Conservation (phyloP, 1,284 basidiomycete genomes). For the Apiotrichum domesticum region DNA sequence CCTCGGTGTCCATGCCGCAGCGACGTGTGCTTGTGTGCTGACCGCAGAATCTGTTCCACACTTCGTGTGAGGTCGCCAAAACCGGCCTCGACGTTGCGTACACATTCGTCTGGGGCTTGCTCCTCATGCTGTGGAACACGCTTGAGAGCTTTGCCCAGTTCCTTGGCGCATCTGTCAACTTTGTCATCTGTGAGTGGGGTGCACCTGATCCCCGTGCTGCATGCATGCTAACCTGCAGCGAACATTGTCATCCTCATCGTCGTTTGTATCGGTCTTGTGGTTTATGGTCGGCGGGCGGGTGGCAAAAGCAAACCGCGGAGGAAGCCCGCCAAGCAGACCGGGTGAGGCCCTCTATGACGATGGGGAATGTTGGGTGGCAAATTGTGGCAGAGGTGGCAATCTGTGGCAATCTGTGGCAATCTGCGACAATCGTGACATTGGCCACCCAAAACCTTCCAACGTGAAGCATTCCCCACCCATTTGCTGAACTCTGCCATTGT, state of each 20-base stretch:
- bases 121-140: constrained; percentile 24
- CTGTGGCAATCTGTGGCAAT: too few relatives aligned
- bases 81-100: constrained; percentile 25
- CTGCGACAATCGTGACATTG: too few relatives aligned
- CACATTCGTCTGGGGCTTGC: constrained; percentile 26
- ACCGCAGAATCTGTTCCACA: constrained; percentile 27
- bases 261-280: constrained; percentile 15
- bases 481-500: too few relatives aligned
- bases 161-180: constrained; percentile 32
- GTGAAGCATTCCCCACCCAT: too few relatives aligned
- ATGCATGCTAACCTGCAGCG: constrained; percentile 16
- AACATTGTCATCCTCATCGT: constrained; percentile 36
- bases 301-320: neutral
- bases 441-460: too few relatives aligned
- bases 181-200: constrained; percentile 30
- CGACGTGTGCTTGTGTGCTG: too few relatives aligned
- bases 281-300: too few relatives aligned
- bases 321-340: too few relatives aligned
- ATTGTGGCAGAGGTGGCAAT: too few relatives aligned
- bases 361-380: too few relatives aligned
- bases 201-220: neutral
- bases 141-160: constrained; percentile 31
- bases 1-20: too few relatives aligned
- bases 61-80: constrained; percentile 24
- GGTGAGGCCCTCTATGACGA: too few relatives aligned